Base-by-base conservation (phyloP, 2,329 filamentous ascomycete species). In the Phialophora macrospora region DNA sequence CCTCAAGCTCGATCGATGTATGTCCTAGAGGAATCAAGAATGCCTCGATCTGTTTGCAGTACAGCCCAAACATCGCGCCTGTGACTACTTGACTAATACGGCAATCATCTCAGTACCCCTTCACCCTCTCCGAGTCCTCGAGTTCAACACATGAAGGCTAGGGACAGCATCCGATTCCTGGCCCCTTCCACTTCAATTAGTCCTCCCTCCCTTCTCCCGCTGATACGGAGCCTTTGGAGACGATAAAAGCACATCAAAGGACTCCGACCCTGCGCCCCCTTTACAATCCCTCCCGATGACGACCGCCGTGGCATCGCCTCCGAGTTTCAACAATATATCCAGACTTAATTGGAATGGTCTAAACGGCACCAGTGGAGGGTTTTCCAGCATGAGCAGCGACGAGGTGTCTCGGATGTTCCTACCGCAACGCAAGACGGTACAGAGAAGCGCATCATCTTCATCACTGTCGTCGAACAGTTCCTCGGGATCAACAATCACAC, bases 361-460 rank as follows among this genome's bases (percentile, higher is more conserved):
- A 82, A 83, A 84, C 79, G 81, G 80, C 79, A 81, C 81, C 76
- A 81, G 85, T 80, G 87, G 84, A 80, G 83, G 84, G 76, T 80
- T 87, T 73, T 83, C 85, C 81, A 84, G 89, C 75, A 91, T 92
- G 87, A 91, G 90, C 80, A 81, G 88, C 77, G 92, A 96, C 81
- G 92, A 96, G 79, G 87, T 90, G 71, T 88, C 90, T 80, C 89
- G 90, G 78, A 93, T 96, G 86, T 92, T 96, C 78, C 89, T 91
- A 85, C 91, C 92, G 75, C 91, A 72, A 59, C 65, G 93, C 73
- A 97, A 97, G 81, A 88, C 85, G 75, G 84, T 92, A 68, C 91
- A 94, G 77, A 88, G 94, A 77, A 90, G 90, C 75, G 96, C 92
- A 82, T 98, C 94, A 41, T 95, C 92, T 65, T 96, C 93, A 3